Evolutionary conservation across 1,284 basidiomycete species (phyloP).

Genomic region (Heterobasidion irregulare): DNA sequence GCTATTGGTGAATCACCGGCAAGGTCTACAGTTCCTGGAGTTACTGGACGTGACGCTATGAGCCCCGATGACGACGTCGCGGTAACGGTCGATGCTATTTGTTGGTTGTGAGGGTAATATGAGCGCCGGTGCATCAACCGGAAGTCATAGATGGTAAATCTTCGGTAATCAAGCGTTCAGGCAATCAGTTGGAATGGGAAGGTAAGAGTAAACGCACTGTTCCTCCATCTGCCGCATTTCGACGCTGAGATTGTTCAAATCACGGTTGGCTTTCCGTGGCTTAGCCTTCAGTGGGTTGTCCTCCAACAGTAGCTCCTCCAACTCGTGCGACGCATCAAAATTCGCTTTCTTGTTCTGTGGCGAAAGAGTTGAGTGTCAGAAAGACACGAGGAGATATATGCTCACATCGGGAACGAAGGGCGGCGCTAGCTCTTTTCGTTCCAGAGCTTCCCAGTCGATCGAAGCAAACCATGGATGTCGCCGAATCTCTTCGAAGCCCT

Average conservation of each 20-base stretch:
- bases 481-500: slow-evolving; percentile 74
- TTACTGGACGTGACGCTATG: slow-evolving; percentile 34
- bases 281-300: slow-evolving; percentile 97
- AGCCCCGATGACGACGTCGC: slow-evolving; percentile 36
- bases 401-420: slow-evolving; percentile 91
- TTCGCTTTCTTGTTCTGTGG: slow-evolving; percentile 91
- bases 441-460: slow-evolving; percentile 84
- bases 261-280: slow-evolving; percentile 78
- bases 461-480: slow-evolving; percentile 81
- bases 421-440: slow-evolving; percentile 72
- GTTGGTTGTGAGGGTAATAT: slow-evolving; percentile 75
- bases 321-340: slow-evolving; percentile 98
- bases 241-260: slow-evolving; percentile 69
- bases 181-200: neutral
- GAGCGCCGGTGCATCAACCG: slow-evolving; percentile 77
- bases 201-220: slow-evolving; percentile 53
- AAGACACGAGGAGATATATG: slow-evolving; percentile 7
- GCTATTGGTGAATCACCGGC: slow-evolving; percentile 3
- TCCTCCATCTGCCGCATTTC: slow-evolving; percentile 99
- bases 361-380: neutral
- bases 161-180: slow-evolving; percentile 17
- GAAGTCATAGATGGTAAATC: slow-evolving; percentile 79
- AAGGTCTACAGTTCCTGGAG: slow-evolving; percentile 26
- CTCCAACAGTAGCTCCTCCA: slow-evolving; percentile 92
- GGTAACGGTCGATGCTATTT: slow-evolving; percentile 42